Percentiles rank a stretch among this genome's conserved stretches.
Evolutionary conservation across 805 yeast species (phyloP).

Genomic region (Kazachstania martiniae): DNA sequence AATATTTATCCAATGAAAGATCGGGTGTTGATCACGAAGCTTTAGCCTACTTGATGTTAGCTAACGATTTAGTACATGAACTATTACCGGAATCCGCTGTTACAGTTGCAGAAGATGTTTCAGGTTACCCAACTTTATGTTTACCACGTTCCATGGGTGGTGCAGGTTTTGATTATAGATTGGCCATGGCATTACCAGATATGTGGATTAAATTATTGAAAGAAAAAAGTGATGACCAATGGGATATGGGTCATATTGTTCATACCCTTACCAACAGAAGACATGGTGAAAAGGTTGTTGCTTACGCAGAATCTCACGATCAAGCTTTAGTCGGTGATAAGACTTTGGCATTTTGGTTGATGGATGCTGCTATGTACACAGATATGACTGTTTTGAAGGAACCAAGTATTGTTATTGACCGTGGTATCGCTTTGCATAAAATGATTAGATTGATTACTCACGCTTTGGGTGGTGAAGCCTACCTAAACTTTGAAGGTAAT

Average conservation of each 20-base stretch:
- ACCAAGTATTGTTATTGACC: conserved; percentile 66
- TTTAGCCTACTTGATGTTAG: conserved; percentile 74
- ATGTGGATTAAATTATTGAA: conserved; percentile 96
- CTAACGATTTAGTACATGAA: conserved; percentile 64
- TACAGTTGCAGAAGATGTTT: conserved; percentile 91
- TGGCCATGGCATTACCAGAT: conserved; percentile 96
- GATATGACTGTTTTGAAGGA: conserved; percentile 75
- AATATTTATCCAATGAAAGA: conserved; percentile 60
- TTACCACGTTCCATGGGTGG: conserved; percentile 69
- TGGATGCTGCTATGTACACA: conserved; percentile 98
- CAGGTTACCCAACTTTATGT: conserved; percentile 95
- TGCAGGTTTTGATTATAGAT: conserved; percentile 83
- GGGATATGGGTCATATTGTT: conserved; percentile 79
- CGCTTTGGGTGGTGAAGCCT: conserved; percentile 93
- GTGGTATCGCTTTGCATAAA: conserved; percentile 88
- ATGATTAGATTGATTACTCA: conserved; percentile 82
- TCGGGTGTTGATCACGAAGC: conserved; percentile 82
- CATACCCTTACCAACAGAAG: conserved; percentile 82
- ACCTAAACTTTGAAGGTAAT: conserved; percentile 91
- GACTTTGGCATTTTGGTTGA: conserved; percentile 92
- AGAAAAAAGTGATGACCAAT: conserved; percentile 74
- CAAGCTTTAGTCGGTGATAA: conserved; percentile 97
- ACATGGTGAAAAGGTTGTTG: conserved; percentile 77
- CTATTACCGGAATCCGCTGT: conserved; percentile 44
- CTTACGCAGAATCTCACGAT: conserved; percentile 92